Base-by-base conservation (phyloP, 441 rosid genomes). In the Pelargonium citronellum region DNA sequence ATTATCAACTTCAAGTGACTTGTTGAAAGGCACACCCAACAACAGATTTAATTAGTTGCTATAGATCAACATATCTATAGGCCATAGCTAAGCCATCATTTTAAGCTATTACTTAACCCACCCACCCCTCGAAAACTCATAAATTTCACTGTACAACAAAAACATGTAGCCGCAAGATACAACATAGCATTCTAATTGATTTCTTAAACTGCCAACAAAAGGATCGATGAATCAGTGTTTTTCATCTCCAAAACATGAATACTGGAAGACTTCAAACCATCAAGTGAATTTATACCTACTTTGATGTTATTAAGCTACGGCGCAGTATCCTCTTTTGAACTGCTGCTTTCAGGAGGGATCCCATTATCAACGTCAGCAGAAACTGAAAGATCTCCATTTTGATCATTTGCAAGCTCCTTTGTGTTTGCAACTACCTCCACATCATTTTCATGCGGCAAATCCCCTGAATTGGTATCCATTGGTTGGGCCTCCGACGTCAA, bases 391-490 rank as follows among this genome's bases (percentile, higher is more conserved):
- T 73, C 80, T 15, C 79, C 82, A 61, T 83, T 79, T 77, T 77
- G 68, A 66, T 63, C 75, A 74, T 69, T 63, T 68, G 68, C 69
- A 63, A 49, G 55, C 12, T 47, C 80, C 65, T 83, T 78, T 66
- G 47, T 69, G 22, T 67, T 83, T 66, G 75, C 67, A 66, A 68
- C 78, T 69, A 77, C 83, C 61, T 65, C 83, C 1, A 72, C 11
- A 62, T 75, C 60, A 65, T 63, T 44, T 44, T 66, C 77, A 0
- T 55, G 62, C 4, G 24, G 75, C 6, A n/a, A 30, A 27, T 13
- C 78, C 69, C 57, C 72, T 1, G 47, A 24, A 73, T 75, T 82
- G 49, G 71, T 75, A 30, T 79, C 76, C 83, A 67, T 70, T 10
- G 67, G 66, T 41, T 66, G 58, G 51, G 13, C 16, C 37, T 60